Conservation (phyloP, 495 filamentous ascomycete genomes). For the Penicillium paxilli region DNA sequence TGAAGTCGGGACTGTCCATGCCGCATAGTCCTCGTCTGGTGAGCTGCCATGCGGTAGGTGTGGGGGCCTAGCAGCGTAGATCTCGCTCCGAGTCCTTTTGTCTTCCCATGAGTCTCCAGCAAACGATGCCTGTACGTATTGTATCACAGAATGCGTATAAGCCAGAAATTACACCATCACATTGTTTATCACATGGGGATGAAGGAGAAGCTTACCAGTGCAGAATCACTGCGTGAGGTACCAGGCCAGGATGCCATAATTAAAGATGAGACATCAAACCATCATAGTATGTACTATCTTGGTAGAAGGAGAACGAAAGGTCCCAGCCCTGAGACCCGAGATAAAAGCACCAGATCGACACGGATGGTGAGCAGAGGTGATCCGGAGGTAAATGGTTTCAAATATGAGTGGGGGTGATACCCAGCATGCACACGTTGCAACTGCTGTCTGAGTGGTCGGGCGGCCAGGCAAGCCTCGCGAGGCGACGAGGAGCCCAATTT, state of each 20-base stretch:
- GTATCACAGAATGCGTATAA: neutral
- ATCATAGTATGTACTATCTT: conserved; percentile 12
- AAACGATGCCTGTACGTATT: conserved; percentile 3
- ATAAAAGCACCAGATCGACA: neutral
- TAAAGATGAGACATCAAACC: neutral
- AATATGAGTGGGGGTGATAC: neutral
- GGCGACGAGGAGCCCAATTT: neutral
- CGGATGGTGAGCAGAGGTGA: neutral
- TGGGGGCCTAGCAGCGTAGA: neutral
- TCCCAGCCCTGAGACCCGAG: no score
- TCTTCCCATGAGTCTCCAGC: neutral
- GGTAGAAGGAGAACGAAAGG: no score
- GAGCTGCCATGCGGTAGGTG: neutral
- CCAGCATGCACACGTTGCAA: neutral
- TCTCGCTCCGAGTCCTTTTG: conserved; percentile 8
- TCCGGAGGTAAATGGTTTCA: neutral
- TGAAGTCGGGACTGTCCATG: neutral
- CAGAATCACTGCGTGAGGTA: neutral
- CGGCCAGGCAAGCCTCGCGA: neutral
- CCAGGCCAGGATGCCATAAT: conserved; percentile 18
- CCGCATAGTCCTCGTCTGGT: neutral
- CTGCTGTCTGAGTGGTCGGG: neutral
- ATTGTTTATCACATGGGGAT: neutral
- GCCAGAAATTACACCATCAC: neutral
- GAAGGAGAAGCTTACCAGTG: conserved; percentile 1